A percentile compares a stretch with the other conserved stretches of the same genome.
Conservation (phyloP, 805 yeast species). For the Dipodascopsis uninucleata region DNA sequence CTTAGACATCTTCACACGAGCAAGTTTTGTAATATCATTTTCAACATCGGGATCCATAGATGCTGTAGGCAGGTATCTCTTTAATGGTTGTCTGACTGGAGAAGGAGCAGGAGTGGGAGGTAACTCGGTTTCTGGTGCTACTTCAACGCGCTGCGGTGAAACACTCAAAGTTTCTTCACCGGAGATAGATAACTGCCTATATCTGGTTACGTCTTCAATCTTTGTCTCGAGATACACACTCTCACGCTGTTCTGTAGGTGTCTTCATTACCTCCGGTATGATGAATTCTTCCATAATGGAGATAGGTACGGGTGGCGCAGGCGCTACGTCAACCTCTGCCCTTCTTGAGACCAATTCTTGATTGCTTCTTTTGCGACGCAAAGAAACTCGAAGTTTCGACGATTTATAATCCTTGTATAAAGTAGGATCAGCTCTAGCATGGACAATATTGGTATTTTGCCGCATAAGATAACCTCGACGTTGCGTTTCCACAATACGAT, state of each 20-base stretch:
- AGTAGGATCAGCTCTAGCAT: slow-evolving; percentile 16
- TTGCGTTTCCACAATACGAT: slow-evolving; percentile 19
- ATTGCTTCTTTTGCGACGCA: not conserved
- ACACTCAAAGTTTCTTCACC: too few relatives aligned
- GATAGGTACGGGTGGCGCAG: not conserved
- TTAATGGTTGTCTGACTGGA: too few relatives aligned
- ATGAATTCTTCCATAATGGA: not conserved
- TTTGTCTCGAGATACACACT: too few relatives aligned
- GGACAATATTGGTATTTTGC: slow-evolving; percentile 21
- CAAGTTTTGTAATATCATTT: not conserved
- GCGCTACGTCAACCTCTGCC: not conserved
- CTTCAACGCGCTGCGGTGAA: too few relatives aligned
- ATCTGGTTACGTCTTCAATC: too few relatives aligned
- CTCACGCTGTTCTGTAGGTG: too few relatives aligned
- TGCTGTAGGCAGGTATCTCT: too few relatives aligned
- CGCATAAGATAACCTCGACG: slow-evolving; percentile 24
- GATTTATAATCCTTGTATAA: slow-evolving; percentile 4
- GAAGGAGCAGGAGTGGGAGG: too few relatives aligned
- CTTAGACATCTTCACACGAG: not conserved
- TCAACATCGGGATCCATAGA: not conserved
- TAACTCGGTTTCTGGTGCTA: too few relatives aligned
- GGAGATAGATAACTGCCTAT: too few relatives aligned
- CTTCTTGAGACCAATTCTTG: slow-evolving; percentile 1
- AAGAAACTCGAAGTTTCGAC: not conserved
- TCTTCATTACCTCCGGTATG: not conserved